Evolutionary conservation across 441 rosid species (phyloP), one percentile per base, ranked within the genome.

Genomic region (Eruca vesicaria): DNA sequence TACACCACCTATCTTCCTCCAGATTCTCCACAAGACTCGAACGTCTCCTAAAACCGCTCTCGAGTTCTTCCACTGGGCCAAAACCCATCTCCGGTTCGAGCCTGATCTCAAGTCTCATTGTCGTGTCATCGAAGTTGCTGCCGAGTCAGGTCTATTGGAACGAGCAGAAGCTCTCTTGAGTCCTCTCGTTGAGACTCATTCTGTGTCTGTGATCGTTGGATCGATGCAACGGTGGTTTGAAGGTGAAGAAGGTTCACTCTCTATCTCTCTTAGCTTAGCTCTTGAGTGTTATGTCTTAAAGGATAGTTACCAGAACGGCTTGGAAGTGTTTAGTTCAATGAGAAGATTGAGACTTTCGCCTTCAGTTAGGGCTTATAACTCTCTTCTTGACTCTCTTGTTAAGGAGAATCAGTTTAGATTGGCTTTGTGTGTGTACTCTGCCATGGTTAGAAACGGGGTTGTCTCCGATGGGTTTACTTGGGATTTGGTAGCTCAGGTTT

Each of bases 61-160:
- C 48, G 57, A 71, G 63, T 91, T 91, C 89, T 89, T 88, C 87
- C 81, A 85, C 60, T 88, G 85, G 86, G 86, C 83, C 16, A 72
- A 53, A 71, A 33, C 82, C 53, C 64, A 83, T 78, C 84, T 88
- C 59, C 83, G 82, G 12, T 83, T 92, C 19, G 80, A 83, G 1
- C 94, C 89, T 1, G 89, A 85, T 82, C 84, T 92, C 48, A 75
- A 57, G 36, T 79, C 91, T 12, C 85, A 80, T 36, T 92, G 92
- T 55, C 82, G 74, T 3, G 64, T 84, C 8, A 74, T 85, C 82
- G 78, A 59, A 5, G 61, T 85, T 11, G 80, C 80, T 36, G 2
- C 80, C 11, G 72, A 73, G 9, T 72, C 87, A 59, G 85, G 80
- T 61, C 82, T 78, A 16, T 21, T 72, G 9, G 83, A 55, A 66